Conservation (phyloP, 1,284 basidiomycete species). For the Amanita bisporigera region DNA sequence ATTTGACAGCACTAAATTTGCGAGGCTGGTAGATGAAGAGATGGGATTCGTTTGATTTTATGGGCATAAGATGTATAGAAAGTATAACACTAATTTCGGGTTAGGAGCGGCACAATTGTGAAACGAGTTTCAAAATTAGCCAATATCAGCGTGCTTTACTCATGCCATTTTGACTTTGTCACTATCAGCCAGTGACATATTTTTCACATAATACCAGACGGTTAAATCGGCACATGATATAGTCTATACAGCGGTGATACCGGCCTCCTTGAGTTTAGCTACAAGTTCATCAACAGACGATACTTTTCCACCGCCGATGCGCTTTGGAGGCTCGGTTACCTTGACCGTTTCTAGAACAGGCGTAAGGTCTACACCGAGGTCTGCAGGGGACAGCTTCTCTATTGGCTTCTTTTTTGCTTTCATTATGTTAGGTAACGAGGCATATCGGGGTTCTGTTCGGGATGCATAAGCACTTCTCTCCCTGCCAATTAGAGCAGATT, state of each 20-base stretch:
- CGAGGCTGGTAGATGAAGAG: constrained; percentile 69
- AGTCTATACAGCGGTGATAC: constrained; percentile 60
- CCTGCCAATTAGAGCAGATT: background rate
- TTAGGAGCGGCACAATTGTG: too few relatives aligned
- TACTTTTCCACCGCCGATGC: constrained; percentile 93
- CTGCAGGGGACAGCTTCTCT: constrained; percentile 81
- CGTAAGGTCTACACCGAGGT: constrained; percentile 83
- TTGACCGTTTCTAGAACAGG: constrained; percentile 89
- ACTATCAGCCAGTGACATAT: too few relatives aligned
- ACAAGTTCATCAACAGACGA: constrained; percentile 91
- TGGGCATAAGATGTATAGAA: too few relatives aligned
- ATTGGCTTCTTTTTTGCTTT: constrained; percentile 99
- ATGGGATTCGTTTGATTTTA: constrained; percentile 60
- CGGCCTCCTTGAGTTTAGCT: constrained; percentile 89
- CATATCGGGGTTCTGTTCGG: constrained; percentile 85
- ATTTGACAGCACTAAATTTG: constrained; percentile 68
- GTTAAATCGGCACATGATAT: background rate
- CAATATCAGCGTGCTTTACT: too few relatives aligned
- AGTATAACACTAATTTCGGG: too few relatives aligned
- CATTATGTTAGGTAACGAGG: constrained; percentile 96
- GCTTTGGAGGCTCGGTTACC: constrained; percentile 91
- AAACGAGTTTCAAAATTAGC: too few relatives aligned
- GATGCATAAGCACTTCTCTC: background rate
- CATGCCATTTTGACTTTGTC: too few relatives aligned
- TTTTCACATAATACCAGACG: too few relatives aligned